Conservation (phyloP, 176 grass and related monocot species). For the Hordeum marinum region DNA sequence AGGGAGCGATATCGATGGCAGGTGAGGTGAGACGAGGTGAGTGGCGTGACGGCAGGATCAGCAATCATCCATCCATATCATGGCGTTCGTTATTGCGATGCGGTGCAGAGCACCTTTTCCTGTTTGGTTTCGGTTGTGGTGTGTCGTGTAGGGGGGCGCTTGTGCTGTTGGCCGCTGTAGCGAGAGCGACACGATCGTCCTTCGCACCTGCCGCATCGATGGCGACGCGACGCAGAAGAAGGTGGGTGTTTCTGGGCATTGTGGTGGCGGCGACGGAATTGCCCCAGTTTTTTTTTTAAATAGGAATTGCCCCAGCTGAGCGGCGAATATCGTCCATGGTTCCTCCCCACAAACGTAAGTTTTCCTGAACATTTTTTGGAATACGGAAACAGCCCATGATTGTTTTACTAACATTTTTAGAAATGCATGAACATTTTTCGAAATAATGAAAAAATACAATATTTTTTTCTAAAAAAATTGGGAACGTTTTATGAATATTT, state of each 20-base stretch:
- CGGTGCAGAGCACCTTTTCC: neutral
- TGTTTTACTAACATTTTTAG: too few species aligned
- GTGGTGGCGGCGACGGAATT: neutral
- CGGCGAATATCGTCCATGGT: too few species aligned
- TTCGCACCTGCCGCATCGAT: neutral
- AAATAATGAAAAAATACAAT: too few species aligned
- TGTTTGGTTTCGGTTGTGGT: neutral
- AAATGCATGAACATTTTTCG: too few species aligned
- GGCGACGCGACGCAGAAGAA: neutral
- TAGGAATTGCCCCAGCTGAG: too few species aligned
- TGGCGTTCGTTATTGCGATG: neutral
- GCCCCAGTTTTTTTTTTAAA: too few species aligned
- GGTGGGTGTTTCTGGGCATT: neutral
- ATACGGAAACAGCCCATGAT: too few species aligned
- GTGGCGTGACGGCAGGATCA: conserved; percentile 1
- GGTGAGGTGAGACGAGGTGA: neutral
- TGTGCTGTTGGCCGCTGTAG: neutral
- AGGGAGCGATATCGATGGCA: neutral
- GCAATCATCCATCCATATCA: neutral
- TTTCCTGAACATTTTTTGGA: too few species aligned
- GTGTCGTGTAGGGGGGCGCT: neutral
- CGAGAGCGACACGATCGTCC: neutral
- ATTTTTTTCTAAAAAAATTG: too few species aligned
- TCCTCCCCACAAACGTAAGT: too few species aligned
- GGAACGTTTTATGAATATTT: too few species aligned